A percentile compares a stretch with the other conserved stretches of the same genome.
These are phyloP conservation scores for Diaporthe vexans DNA, from an alignment of 2,329 filamentous ascomycete genomes.

Conservation along the genomic window DNA sequence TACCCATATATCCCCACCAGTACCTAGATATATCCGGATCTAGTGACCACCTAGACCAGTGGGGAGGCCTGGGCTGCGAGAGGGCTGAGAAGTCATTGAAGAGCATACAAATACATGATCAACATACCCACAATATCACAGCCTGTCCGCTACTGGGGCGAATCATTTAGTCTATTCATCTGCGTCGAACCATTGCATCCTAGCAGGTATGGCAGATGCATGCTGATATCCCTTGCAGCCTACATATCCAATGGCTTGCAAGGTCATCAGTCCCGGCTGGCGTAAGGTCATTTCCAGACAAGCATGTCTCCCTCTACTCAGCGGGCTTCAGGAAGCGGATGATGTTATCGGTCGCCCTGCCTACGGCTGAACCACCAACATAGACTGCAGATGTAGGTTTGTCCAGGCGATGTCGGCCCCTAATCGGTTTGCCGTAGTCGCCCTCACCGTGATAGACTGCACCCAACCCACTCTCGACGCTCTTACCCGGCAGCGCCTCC, in stretches of 20 bases:
- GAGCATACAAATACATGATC: background rate
- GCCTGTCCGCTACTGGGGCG: background rate
- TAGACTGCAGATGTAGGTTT: background rate
- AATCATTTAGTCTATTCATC: slow-evolving; percentile 10
- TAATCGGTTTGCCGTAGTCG: background rate
- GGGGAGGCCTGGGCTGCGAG: background rate
- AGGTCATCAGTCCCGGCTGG: too few relatives aligned
- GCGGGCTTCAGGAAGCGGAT: background rate
- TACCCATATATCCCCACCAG: background rate
- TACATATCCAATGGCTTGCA: slow-evolving; percentile 13
- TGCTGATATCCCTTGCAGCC: background rate
- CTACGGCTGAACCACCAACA: background rate
- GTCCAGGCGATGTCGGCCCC: background rate
- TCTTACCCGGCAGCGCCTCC: background rate
- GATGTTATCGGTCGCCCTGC: background rate
- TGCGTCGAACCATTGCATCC: slow-evolving; percentile 17
- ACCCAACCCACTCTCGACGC: background rate
- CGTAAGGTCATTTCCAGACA: background rate
- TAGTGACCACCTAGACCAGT: background rate
- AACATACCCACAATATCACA: background rate
- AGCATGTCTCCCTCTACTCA: background rate
- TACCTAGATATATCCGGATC: background rate
- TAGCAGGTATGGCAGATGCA: slow-evolving; percentile 8
- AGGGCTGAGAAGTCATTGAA: background rate
- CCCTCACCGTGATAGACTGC: background rate